Conservation (phyloP, 129 eudicot genomes). For the Silybum marianum region DNA sequence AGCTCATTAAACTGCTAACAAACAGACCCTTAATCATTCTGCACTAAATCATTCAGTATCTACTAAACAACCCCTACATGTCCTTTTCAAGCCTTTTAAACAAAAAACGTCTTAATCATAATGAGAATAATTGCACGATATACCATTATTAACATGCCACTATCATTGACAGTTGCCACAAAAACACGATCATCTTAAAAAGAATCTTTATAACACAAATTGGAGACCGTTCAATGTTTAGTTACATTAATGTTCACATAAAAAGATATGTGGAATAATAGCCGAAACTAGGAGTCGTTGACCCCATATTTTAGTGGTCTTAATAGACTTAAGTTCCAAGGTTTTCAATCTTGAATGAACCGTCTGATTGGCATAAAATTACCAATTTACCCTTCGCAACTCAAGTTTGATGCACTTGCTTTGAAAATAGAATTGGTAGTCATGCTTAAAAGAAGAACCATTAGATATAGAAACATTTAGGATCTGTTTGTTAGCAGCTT, state of each 20-base stretch:
- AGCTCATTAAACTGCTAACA: too few species aligned
- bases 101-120: constrained; percentile 20
- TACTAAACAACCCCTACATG: neutral
- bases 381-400: neutral
- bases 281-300: constrained; percentile 1
- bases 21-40: neutral
- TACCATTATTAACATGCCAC: constrained; percentile 5
- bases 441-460: neutral
- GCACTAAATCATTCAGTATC: neutral
- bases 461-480: neutral
- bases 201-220: constrained; percentile 8
- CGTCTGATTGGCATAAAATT: neutral
- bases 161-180: constrained; percentile 28
- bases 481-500: too few species aligned
- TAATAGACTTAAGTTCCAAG: constrained; percentile 11
- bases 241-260: constrained; percentile 4
- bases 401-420: neutral
- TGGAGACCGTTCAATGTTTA: constrained; percentile 15
- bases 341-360: neutral
- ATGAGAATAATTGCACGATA: constrained; percentile 14
- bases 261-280: constrained; percentile 5
- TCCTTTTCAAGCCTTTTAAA: constrained; percentile 12
- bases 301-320: neutral
- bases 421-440: neutral
- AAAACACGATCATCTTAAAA: neutral